Percentiles rank a stretch among this genome's conserved stretches.
Conservation (phyloP, 2,329 filamentous ascomycete genomes). For the Xenosphaeropsis pyriputrescens region DNA sequence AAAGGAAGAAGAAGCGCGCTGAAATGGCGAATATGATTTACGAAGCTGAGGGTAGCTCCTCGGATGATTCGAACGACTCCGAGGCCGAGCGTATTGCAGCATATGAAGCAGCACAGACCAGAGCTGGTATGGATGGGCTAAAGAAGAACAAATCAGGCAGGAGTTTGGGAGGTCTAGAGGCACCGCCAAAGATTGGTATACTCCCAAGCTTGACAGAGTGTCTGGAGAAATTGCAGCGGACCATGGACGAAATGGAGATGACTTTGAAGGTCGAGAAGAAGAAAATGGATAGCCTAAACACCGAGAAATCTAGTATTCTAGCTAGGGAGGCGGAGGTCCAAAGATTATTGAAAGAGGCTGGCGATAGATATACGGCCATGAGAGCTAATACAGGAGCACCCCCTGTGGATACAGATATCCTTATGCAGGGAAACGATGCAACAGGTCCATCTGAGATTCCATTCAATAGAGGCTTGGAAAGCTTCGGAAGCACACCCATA, state of each 20-base stretch:
- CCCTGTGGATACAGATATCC: constrained; percentile 7
- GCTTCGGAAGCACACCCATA: constrained; percentile 22
- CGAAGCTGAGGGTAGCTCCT: constrained; percentile 54
- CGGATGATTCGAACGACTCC: constrained; percentile 52
- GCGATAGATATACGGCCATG: constrained; percentile 50
- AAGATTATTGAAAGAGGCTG: constrained; percentile 64
- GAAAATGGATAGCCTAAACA: constrained; percentile 49
- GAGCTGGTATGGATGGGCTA: constrained; percentile 69
- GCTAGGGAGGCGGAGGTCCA: constrained; percentile 69
- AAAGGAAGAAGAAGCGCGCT: constrained; percentile 46
- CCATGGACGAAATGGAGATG: constrained; percentile 47
- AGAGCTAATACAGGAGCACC: constrained; percentile 29
- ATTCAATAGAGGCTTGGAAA: constrained; percentile 20
- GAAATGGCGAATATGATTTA: constrained; percentile 77
- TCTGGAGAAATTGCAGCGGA: constrained; percentile 45
- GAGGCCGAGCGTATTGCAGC: constrained; percentile 60
- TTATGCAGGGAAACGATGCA: constrained; percentile 3
- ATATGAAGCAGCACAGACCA: constrained; percentile 77
- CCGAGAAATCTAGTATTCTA: constrained; percentile 54
- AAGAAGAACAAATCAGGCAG: constrained; percentile 28
- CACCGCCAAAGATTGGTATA: constrained; percentile 53
- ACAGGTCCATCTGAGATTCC: constrained; percentile 3
- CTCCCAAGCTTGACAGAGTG: constrained; percentile 60
- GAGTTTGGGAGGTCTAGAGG: constrained; percentile 13
- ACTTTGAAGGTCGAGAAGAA: constrained; percentile 44